Base-by-base conservation (phyloP, 495 filamentous ascomycete genomes). In the Durotheca rogersii region DNA sequence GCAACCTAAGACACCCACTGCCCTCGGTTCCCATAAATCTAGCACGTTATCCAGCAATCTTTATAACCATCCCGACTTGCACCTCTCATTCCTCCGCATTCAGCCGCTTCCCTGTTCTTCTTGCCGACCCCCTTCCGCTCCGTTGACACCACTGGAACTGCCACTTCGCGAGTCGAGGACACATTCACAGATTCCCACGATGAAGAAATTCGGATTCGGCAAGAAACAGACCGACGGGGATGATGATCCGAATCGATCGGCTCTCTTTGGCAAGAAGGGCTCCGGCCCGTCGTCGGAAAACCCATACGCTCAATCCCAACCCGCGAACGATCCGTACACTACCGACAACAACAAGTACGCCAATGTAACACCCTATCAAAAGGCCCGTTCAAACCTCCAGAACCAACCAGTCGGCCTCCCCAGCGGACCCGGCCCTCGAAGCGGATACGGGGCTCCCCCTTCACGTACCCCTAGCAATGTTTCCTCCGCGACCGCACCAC, bases 261-360 rank as follows among this genome's bases (percentile, higher is more conserved):
- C 77, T 18, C 76, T 87, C 32, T 85, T 85, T 44, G 80, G 82
- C 15, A 87, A 85, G 76, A 82, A 79, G 65, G 76, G 78, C 58
- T 75, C 80, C 23, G 68, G 72, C 1, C 68, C 81, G 18, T 53
- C 71, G 21, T 47, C 58, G n/a, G 74, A 71, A n/a, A 84, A 89
- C 58, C 87, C 86, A 19, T 89, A 90, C 60, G 86, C 85, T 35
- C 78, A 86, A 64, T 73, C 77, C 10, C 60, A 62, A n/a, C 72
- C 76, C 16, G 72, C 75, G 19, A 66, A 70, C 39, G 82, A 87
- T 53, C 80, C 81, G 9, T 88, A 87, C 58, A 84, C 81, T 19
- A 79, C 77, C 64, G 81, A 72, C 20, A 56, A 37, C 36, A 64
- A 53, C 12, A 72, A 72, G 55, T 73, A 67, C 49, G 68, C 72